Base-by-base conservation (phyloP, 2,329 filamentous ascomycete species). In the Dichotomopilus funicola region DNA sequence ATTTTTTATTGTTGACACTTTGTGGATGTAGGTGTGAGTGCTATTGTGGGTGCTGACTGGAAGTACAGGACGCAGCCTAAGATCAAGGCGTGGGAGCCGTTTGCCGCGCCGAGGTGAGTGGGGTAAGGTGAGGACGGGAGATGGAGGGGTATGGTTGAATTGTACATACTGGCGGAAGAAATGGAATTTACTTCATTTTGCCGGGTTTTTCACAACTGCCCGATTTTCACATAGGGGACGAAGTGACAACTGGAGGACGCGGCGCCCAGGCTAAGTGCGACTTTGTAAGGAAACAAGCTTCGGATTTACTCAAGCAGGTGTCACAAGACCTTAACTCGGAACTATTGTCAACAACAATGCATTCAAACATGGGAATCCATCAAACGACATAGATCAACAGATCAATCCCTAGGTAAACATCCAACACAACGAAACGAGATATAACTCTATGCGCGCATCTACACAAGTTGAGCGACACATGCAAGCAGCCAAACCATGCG, bases 81-180 rank as follows among this genome's bases (percentile, higher is more conserved):
- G 66, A 59, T 72, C 34, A 58, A 61, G 56, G 31, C 69, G 0
- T 72, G 70, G 70, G 61, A 71, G 56, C 70, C 70, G 3, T 55
- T 67, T 19, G 68, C 65, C 31, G 65, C 63, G 12, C 60, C 65
- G 47, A 66, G 68, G 56, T 61, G 62, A 58, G 37, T 5, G 7
- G 31, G 4, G 10, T 3, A 40, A 37, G 36, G 31, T 27, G 35
- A 35, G 35, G 19, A 3, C 41, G 37, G 10, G 46, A 11, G 12
- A 36, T 8, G 11, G 49, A 12, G 5, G 10, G 54, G 49, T 52
- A 58, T 31, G 42, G 52, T 46, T n/a, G 56, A 11, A 12, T 34
- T 45, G 38, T 13, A 27, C 19, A 27, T 27, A 27, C 19, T 27
- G 19, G 19, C 19, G 19, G 42, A 53, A 53, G 48, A 46, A 38